These are phyloP conservation scores for Byssothecium circinans DNA, from an alignment of 2,329 filamentous ascomycete species.

Conservation along the genomic window DNA sequence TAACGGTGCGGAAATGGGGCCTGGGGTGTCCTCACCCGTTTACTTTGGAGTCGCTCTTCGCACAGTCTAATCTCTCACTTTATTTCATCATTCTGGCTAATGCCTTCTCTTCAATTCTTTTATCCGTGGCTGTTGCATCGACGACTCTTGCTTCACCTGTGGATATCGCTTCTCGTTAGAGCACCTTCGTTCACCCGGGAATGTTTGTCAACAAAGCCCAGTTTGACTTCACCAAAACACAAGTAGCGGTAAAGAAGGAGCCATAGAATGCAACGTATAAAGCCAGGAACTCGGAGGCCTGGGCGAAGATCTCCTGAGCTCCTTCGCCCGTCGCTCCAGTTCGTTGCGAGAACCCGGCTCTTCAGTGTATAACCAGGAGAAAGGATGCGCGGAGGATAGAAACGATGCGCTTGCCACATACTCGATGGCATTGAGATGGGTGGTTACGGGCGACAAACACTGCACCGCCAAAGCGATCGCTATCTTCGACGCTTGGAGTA, in stretches of 20 bases:
- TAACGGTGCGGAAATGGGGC: too few relatives aligned
- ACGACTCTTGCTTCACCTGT: neutral
- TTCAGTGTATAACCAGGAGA: constrained; percentile 1
- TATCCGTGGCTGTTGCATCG: too few relatives aligned
- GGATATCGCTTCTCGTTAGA: neutral
- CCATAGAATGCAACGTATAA: constrained; percentile 1
- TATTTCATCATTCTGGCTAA: too few relatives aligned
- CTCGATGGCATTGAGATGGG: neutral
- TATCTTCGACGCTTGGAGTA: constrained; percentile 1
- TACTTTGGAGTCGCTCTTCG: too few relatives aligned
- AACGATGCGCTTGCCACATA: constrained; percentile 1
- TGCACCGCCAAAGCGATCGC: neutral
- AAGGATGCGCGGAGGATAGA: constrained; percentile 1
- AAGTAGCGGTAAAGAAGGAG: neutral
- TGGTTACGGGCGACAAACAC: neutral
- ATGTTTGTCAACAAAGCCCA: constrained; percentile 1
- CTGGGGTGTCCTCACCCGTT: too few relatives aligned
- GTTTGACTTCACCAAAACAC: neutral
- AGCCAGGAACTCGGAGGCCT: neutral
- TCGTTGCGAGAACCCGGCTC: constrained; percentile 1
- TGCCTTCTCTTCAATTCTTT: too few relatives aligned
- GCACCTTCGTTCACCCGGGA: neutral
- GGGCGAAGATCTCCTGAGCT: neutral
- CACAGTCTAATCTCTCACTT: too few relatives aligned
- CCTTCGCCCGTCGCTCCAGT: constrained; percentile 1